These are phyloP conservation scores for Coemansia biformis DNA, from an alignment of 192 early-diverging fungal genomes.

Conservation along the genomic window DNA sequence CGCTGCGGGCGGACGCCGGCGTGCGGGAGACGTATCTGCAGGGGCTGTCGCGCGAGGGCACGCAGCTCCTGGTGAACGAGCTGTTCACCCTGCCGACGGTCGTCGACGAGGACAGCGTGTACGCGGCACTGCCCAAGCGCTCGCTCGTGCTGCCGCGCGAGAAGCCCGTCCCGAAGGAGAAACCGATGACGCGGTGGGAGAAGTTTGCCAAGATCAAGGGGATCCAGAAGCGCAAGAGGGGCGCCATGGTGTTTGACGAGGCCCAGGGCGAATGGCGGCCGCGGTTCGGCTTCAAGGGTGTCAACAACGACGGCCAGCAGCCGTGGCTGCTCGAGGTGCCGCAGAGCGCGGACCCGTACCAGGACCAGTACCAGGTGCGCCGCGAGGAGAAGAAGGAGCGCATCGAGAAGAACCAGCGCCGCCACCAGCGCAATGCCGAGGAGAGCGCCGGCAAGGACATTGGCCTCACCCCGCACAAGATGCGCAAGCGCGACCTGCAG, in stretches of 20 bases:
- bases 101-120: slow-evolving; percentile 64
- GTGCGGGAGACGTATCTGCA: slow-evolving; percentile 57
- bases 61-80: slow-evolving; percentile 83
- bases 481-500: slow-evolving; percentile 71
- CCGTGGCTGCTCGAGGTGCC: slow-evolving; percentile 96
- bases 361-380: slow-evolving; percentile 76
- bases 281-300: slow-evolving; percentile 84
- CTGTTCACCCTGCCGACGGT: slow-evolving; percentile 75
- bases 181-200: slow-evolving; percentile 94
- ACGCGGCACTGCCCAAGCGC: slow-evolving; percentile 70
- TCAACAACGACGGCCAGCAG: slow-evolving; percentile 65
- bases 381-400: slow-evolving; percentile 84
- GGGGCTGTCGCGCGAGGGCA: slow-evolving; percentile 67
- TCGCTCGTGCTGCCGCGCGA: slow-evolving; percentile 75
- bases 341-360: slow-evolving; percentile 71
- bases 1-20: slow-evolving; percentile 20
- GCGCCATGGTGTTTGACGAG: slow-evolving; percentile 81
- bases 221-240: slow-evolving; percentile 81
- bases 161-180: slow-evolving; percentile 86
- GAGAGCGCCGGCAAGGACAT: slow-evolving; percentile 61
- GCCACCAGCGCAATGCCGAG: slow-evolving; percentile 79
- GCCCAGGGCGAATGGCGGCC: slow-evolving; percentile 74
- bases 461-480: slow-evolving; percentile 52
- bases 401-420: slow-evolving; percentile 81
- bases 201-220: slow-evolving; percentile 96